Conservation (phyloP, 2,329 filamentous ascomycete species). For the Tolypocladium endophyticum region DNA sequence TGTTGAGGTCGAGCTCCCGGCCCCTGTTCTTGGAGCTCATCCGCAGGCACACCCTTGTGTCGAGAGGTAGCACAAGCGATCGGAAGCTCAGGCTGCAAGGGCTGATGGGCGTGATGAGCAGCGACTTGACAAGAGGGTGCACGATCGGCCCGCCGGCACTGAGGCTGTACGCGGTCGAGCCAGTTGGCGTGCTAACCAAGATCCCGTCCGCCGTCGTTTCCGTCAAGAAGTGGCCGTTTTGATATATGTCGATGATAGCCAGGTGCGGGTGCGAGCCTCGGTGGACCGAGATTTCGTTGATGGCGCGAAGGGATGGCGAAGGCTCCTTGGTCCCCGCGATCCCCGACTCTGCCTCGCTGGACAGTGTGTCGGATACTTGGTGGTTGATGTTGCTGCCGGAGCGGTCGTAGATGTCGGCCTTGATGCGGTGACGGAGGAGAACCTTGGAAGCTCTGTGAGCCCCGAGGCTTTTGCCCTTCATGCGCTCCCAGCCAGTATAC, state of each 20-base stretch:
- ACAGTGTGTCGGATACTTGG: slow-evolving; percentile 33
- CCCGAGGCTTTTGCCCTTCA: slow-evolving; percentile 75
- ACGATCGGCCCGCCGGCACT: slow-evolving; percentile 88
- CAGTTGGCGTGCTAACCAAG: slow-evolving; percentile 86
- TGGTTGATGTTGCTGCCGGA: slow-evolving; percentile 51
- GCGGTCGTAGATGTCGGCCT: slow-evolving; percentile 72
- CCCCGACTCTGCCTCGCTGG: slow-evolving; percentile 31
- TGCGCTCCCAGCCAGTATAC: slow-evolving; percentile 53
- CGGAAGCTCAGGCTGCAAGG: slow-evolving; percentile 86
- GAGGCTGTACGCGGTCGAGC: slow-evolving; percentile 91
- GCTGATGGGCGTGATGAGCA: slow-evolving; percentile 90
- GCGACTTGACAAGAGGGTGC: slow-evolving; percentile 79
- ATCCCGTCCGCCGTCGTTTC: slow-evolving; percentile 94
- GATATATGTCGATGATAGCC: slow-evolving; percentile 81
- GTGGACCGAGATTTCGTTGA: slow-evolving; percentile 94
- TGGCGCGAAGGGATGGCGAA: slow-evolving; percentile 50
- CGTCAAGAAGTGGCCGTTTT: slow-evolving; percentile 82
- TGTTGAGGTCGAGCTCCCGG: slow-evolving; percentile 66
- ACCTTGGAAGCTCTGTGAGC: slow-evolving; percentile 64
- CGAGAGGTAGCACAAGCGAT: slow-evolving; percentile 77
- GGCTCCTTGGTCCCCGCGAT: slow-evolving; percentile 24
- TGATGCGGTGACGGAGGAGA: slow-evolving; percentile 74
- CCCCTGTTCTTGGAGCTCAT: slow-evolving; percentile 73
- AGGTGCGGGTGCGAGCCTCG: slow-evolving; percentile 83
- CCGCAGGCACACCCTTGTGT: slow-evolving; percentile 71